Evolutionary conservation across 148 eudicot species (phyloP).

Genomic region (Tetragonia tetragonoides): DNA sequence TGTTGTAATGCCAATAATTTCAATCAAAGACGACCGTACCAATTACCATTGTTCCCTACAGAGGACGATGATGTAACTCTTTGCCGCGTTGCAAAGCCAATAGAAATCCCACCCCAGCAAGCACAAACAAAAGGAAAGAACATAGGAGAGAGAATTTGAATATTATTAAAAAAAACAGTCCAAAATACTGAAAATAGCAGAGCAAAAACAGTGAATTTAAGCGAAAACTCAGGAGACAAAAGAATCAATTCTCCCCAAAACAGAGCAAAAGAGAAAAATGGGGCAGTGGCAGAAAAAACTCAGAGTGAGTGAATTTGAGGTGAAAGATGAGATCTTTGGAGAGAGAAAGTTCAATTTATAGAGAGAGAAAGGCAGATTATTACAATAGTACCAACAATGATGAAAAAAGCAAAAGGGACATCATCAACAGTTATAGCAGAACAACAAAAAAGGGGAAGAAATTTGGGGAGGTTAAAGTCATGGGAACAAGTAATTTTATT

Average conservation of each 20-base stretch:
- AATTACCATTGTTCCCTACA: no score
- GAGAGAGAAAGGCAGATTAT: background rate
- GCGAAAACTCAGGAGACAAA: conserved; percentile 5
- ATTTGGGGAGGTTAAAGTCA: background rate
- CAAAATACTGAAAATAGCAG: background rate
- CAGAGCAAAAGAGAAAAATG: conserved; percentile 4
- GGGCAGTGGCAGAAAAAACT: background rate
- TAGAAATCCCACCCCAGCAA: background rate
- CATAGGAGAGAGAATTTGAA: background rate
- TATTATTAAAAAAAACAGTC: background rate
- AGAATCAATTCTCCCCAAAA: conserved; percentile 16
- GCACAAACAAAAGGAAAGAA: background rate
- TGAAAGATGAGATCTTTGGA: conserved; percentile 29
- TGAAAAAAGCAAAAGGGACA: background rate
- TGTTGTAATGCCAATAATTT: no score
- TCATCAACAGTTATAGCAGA: background rate
- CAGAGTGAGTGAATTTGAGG: conserved; percentile 6
- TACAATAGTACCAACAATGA: background rate
- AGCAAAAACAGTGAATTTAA: conserved; percentile 3
- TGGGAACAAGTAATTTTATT: conserved; percentile 24
- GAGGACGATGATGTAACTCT: no score
- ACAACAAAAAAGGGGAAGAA: conserved; percentile 9
- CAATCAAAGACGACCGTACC: no score
- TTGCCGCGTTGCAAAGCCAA: no score
- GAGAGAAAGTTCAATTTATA: background rate